Evolutionary conservation across 768 basidiomycete genomes (phyloP).

Genomic region (Basidioascus undulatus): DNA sequence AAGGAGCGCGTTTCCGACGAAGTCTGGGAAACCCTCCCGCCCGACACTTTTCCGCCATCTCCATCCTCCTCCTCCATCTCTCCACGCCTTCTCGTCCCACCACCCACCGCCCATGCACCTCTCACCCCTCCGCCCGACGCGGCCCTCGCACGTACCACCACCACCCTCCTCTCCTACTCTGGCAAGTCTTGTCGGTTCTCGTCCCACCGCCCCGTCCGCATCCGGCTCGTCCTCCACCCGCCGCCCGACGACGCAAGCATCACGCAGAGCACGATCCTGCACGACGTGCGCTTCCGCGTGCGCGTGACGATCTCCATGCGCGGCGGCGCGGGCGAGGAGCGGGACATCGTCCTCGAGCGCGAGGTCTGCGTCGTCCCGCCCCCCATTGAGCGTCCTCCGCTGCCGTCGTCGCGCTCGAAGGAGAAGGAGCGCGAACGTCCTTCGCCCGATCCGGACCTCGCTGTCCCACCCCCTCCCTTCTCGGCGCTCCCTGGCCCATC

Average conservation of each 20-base stretch:
- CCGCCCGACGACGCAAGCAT: constrained; percentile 37
- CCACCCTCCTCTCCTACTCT: constrained; percentile 46
- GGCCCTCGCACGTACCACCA: no score
- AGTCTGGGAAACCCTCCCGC: no score
- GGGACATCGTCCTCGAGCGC: not conserved
- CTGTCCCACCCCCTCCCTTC: not conserved
- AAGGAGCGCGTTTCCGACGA: no score
- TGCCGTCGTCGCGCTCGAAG: not conserved
- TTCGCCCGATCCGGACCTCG: not conserved
- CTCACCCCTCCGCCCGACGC: no score
- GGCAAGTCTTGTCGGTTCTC: constrained; percentile 87
- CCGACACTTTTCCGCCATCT: no score
- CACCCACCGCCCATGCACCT: no score
- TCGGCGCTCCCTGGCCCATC: not conserved
- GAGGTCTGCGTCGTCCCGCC: constrained; percentile 1
- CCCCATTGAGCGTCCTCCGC: constrained; percentile 2
- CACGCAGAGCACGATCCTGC: constrained; percentile 58
- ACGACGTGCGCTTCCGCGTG: constrained; percentile 55
- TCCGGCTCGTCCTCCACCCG: constrained; percentile 53
- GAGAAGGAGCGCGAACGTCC: constrained; percentile 9
- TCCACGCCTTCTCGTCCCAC: constrained; percentile 4
- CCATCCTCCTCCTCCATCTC: constrained; percentile 18
- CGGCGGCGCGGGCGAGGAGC: not conserved
- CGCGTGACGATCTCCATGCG: constrained; percentile 21
- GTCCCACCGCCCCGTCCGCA: constrained; percentile 39